phyloP scores from a whole-genome alignment of 2,329 filamentous ascomycete species.

The Neonectria punicea region DNA sequence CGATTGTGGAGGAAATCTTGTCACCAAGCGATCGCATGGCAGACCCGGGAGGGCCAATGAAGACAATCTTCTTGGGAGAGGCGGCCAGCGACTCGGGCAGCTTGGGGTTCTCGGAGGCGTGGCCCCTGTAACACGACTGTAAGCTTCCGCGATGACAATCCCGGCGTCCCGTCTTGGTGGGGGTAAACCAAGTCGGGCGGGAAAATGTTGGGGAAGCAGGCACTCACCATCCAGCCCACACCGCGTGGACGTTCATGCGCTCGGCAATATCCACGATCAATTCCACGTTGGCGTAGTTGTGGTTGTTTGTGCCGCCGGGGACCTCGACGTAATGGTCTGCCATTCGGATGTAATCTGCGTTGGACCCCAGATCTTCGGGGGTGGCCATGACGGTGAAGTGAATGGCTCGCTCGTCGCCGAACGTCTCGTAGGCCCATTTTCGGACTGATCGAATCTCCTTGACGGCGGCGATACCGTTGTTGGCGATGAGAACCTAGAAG shows the following conservation, averaged over 20 bases:
- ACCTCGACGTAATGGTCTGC: constrained; percentile 99
- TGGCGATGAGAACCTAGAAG: constrained; percentile 91
- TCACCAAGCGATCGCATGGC: constrained; percentile 99
- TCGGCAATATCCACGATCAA: constrained; percentile 98
- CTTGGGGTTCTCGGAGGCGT: constrained; percentile 98
- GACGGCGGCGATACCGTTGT: constrained; percentile 99
- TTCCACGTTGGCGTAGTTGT: constrained; percentile 99
- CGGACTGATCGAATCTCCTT: constrained; percentile 99
- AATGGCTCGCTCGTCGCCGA: constrained; percentile 97
- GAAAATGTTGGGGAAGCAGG: constrained; percentile 9
- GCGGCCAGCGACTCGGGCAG: constrained; percentile 95
- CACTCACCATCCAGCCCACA: constrained; percentile 96
- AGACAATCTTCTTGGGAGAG: constrained; percentile 98
- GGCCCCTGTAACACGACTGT: constrained; percentile 74
- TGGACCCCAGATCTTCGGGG: constrained; percentile 95
- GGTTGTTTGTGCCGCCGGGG: constrained; percentile 98
- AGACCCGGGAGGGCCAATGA: constrained; percentile 96
- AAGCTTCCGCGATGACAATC: constrained; percentile 15
- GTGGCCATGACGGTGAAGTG: constrained; percentile 99
- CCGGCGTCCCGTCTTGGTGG: neutral
- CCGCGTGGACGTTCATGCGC: constrained; percentile 97
- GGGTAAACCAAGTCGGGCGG: constrained; percentile 6
- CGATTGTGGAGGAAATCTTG: constrained; percentile 99
- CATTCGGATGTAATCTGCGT: constrained; percentile 99
- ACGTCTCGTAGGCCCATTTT: constrained; percentile 99